Base-by-base conservation (phyloP, 2,329 filamentous ascomycete species). In the Penicillium sp. region DNA sequence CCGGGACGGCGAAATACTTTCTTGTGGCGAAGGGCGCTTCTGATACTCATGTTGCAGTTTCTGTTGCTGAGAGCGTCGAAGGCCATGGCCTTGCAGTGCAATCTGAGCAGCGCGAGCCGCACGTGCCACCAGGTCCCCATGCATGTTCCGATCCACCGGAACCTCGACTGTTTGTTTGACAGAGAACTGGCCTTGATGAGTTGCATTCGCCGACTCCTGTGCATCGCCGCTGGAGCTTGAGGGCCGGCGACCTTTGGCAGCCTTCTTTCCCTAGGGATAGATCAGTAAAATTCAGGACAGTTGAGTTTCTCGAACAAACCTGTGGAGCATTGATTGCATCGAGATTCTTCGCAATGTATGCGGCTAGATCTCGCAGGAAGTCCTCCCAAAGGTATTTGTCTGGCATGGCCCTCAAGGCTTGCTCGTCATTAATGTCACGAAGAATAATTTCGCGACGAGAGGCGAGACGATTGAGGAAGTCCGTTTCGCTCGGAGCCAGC, bases 381-480 rank as follows among this genome's bases (percentile, higher is more conserved):
- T 79, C 75, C 34, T 75, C 73, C 79, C 79, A 83, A 18, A 72
- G 70, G 49, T 80, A 81, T 50, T 74, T 78, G 46, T 76, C 71
- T 0, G 74, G 73, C 23, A 82, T 56, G 14, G 68, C 64, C 33
- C 64, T 64, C 35, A 72, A 57, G 3, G 67, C 66, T 18, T 72
- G 73, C 28, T 67, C 62, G 42, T 73, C 70, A 39, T 71, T 67
- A n/a, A 73, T 64, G 27, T 77, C 73, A 25, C 66, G 68, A 23
- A 79, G 65, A 2, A 82, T 66, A 42, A 77, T 76, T 22, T 76
- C 71, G 36, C 75, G 72, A 23, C 79, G 69, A 10, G 71, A 72
- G 23, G 67, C 62, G 31, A 73, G 70, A 12, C 74, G 67, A 33
- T 73, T 69, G 31, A 80, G 65, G 51, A 82, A 80, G 44, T 80